Conservation (phyloP, 352 stramenopile species). For the Globisporangium recalcitrans region DNA sequence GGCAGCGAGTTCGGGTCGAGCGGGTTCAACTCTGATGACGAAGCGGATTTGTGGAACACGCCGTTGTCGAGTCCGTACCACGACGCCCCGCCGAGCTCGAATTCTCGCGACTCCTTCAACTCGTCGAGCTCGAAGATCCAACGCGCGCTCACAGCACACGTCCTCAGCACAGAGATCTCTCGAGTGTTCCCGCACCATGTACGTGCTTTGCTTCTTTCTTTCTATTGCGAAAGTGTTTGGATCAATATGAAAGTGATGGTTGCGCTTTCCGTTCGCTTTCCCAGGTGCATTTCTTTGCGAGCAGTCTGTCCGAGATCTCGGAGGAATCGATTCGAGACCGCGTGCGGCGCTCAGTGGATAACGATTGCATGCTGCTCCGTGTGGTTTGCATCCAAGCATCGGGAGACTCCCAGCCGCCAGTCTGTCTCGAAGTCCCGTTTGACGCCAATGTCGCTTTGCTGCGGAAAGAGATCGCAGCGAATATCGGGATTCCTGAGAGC, state of each 20-base stretch:
- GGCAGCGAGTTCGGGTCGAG: conserved; percentile 39
- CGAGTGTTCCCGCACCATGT: conserved; percentile 87
- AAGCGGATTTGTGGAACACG: conserved; percentile 42
- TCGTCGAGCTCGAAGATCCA: conserved; percentile 73
- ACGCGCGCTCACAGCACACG: conserved; percentile 70
- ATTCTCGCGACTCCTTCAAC: conserved; percentile 33
- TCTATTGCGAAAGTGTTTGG: not conserved
- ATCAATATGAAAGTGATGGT: not conserved
- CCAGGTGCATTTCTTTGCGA: conserved; percentile 85
- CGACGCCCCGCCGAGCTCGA: conserved; percentile 19
- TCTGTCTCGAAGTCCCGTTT: conserved; percentile 80
- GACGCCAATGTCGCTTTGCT: conserved; percentile 70
- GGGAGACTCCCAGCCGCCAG: conserved; percentile 68
- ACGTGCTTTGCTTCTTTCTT: conserved; percentile 21
- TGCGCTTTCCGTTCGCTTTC: not conserved
- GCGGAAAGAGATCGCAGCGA: conserved; percentile 69
- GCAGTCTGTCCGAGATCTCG: conserved; percentile 64
- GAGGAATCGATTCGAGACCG: conserved; percentile 84
- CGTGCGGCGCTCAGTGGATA: conserved; percentile 76
- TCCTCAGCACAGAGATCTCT: conserved; percentile 81
- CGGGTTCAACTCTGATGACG: conserved; percentile 70
- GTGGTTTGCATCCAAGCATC: conserved; percentile 82
- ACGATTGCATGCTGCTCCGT: conserved; percentile 84
- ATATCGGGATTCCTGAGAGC: conserved; percentile 74
- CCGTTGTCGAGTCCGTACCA: conserved; percentile 33